Evolutionary conservation across 2,329 filamentous ascomycete species (phyloP).

Genomic region (Apiospora rasikravindrae): DNA sequence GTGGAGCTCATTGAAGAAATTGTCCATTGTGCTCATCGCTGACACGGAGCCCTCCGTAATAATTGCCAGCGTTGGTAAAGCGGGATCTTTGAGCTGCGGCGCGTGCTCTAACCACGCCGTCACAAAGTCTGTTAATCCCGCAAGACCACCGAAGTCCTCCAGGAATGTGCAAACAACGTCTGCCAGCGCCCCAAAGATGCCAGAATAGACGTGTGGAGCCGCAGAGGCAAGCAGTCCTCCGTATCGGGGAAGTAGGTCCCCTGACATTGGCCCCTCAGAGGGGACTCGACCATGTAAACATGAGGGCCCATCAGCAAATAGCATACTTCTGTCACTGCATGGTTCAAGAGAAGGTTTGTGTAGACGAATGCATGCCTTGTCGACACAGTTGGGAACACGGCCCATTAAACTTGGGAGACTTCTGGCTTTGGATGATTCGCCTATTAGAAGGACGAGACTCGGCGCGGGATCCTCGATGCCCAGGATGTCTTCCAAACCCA

Average conservation of each 20-base stretch:
- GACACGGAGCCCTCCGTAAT: background rate
- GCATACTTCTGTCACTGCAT: background rate
- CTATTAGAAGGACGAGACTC: background rate
- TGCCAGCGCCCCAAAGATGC: background rate
- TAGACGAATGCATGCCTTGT: background rate
- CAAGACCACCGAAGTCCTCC: background rate
- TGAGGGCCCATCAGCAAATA: background rate
- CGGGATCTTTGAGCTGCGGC: background rate
- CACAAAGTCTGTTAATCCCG: background rate
- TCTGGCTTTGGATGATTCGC: background rate
- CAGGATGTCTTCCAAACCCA: background rate
- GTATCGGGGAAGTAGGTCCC: background rate
- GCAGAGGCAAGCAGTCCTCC: background rate
- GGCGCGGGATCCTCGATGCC: background rate
- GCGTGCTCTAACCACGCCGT: background rate
- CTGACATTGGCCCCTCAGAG: background rate
- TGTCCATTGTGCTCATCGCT: background rate
- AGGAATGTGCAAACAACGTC: background rate
- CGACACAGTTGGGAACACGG: background rate
- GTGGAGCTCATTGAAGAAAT: background rate
- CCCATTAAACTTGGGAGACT: background rate
- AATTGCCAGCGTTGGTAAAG: background rate
- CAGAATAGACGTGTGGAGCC: background rate
- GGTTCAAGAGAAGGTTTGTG: background rate
- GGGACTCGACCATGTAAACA: background rate